Evolutionary conservation across 805 yeast species (phyloP).

Genomic region (Saccharomycopsis selenospora): DNA sequence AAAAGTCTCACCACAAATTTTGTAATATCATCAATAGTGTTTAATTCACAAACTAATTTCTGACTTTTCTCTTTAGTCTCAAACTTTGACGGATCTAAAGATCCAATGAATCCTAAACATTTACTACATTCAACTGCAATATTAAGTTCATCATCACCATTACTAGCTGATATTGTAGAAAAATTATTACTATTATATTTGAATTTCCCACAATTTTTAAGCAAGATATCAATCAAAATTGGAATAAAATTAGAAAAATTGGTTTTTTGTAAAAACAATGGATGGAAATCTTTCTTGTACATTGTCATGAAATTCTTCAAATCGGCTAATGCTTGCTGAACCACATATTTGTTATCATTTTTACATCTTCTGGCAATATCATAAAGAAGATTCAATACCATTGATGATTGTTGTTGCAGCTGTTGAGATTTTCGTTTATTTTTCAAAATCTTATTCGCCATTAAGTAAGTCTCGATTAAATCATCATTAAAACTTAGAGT

Average conservation of each 20-base stretch:
- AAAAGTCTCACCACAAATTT: conserved; percentile 11
- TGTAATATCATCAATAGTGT: conserved; percentile 44
- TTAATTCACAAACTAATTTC: conserved; percentile 55
- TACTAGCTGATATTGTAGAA: no score
- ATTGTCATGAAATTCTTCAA: conserved; percentile 45
- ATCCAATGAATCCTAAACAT: conserved; percentile 71
- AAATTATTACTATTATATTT: conserved; percentile 37
- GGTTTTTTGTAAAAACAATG: conserved; percentile 33
- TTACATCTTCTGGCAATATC: conserved; percentile 50
- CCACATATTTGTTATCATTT: conserved; percentile 63
- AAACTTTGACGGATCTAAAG: conserved; percentile 33
- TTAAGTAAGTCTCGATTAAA: conserved; percentile 29
- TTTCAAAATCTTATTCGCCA: conserved; percentile 26
- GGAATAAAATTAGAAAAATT: conserved; percentile 33
- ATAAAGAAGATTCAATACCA: conserved; percentile 31
- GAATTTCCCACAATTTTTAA: conserved; percentile 52
- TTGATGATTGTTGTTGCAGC: conserved; percentile 5
- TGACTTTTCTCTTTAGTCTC: conserved; percentile 35
- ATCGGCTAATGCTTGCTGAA: conserved; percentile 64
- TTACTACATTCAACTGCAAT: conserved; percentile 57
- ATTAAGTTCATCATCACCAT: conserved; percentile 1
- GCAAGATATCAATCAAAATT: conserved; percentile 42
- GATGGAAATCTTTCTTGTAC: conserved; percentile 44
- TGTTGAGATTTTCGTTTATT: conserved; percentile 26
- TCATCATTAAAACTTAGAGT: conserved; percentile 42